A percentile compares a stretch with the other conserved stretches of the same genome.
Evolutionary conservation across 2,329 filamentous ascomycete genomes (phyloP).

Genomic region (Waltergamsia citrina): DNA sequence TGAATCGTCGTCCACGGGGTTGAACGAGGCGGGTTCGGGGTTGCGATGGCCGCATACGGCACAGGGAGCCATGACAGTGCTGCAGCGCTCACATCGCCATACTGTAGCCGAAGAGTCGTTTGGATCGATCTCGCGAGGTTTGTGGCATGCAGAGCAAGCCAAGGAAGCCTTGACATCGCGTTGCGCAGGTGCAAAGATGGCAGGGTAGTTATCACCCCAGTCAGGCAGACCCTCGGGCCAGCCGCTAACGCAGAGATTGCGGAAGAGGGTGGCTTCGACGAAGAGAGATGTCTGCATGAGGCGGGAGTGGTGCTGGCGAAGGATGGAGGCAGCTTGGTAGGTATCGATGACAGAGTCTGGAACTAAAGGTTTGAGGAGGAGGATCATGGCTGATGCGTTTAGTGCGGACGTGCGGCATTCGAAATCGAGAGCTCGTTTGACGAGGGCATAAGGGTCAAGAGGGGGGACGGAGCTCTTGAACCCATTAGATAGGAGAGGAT

Average conservation of each 20-base stretch:
- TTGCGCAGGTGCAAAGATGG: slow-evolving; percentile 44
- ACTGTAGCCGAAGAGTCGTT: slow-evolving; percentile 32
- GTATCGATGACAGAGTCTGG: slow-evolving; percentile 44
- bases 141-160: slow-evolving; percentile 45
- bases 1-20: slow-evolving; percentile 15
- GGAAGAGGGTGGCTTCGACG: slow-evolving; percentile 48
- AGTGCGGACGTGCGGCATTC: slow-evolving; percentile 47
- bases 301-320: slow-evolving; percentile 50
- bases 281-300: slow-evolving; percentile 51
- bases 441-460: slow-evolving; percentile 44
- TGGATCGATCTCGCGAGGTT: slow-evolving; percentile 44
- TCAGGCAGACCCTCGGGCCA: slow-evolving; percentile 40
- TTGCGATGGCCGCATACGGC: slow-evolving; percentile 49
- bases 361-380: slow-evolving; percentile 49
- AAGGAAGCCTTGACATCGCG: slow-evolving; percentile 43
- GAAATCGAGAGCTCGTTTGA: slow-evolving; percentile 44
- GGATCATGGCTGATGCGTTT: slow-evolving; percentile 50
- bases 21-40: slow-evolving; percentile 28
- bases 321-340: slow-evolving; percentile 44
- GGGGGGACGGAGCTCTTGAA: slow-evolving; percentile 16
- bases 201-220: slow-evolving; percentile 45
- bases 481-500: slow-evolving; percentile 21
- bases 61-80: slow-evolving; percentile 42
- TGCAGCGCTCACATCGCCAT: slow-evolving; percentile 51
- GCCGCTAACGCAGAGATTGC: slow-evolving; percentile 49